Evolutionary conservation across 352 stramenopile species (phyloP), one percentile per base, ranked within the genome.

Genomic region (Globisporangium emineosum): DNA sequence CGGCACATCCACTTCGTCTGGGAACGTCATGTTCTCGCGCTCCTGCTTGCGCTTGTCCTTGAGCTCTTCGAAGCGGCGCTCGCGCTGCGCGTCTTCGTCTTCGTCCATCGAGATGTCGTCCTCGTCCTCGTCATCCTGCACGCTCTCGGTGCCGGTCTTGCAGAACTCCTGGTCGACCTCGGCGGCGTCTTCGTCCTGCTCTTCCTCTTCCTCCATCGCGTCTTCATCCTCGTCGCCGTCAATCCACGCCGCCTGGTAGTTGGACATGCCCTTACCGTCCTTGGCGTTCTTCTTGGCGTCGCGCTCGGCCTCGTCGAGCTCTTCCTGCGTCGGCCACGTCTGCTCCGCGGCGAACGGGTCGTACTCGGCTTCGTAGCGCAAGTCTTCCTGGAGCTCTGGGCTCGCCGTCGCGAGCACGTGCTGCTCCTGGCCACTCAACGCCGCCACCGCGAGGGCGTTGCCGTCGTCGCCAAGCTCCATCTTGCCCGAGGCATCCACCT

Each of bases 291-390:
- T 79, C 66, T 96, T 88, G 6, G 76, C 71, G 33, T 84, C 74
- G 12, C 72, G 61, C 66, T 85, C 87, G 10, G 87, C 89, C 42
- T 97, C 91, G 32, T 94, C 93, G 56, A 98, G 90, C 59, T 98
- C 96, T 64, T 99, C 95, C 54, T 98, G 84, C 13, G 93, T 97
- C 2, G 94, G 94, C 94, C 94, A 98, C 62, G 98, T 99, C 79
- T 99, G 98, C 66, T 99, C 98, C 17, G 97, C 97, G 19, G 97
- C 94, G 54, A 99, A 92, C 35, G 86, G 85, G 72, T 99, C 94
- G 62, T 97, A 95, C 35, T 92, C 87, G 19, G 97, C 96, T 60
- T 94, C 85, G 47, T 88, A 91, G 27, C 83, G 84, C 62, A 96
- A 65, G 60, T 97, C 90, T 43, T 93, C 88, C 70, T 91, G 84